Evolutionary conservation across 2,329 filamentous ascomycete genomes (phyloP).

Genomic region (Macrophomina pseudophaseolina): DNA sequence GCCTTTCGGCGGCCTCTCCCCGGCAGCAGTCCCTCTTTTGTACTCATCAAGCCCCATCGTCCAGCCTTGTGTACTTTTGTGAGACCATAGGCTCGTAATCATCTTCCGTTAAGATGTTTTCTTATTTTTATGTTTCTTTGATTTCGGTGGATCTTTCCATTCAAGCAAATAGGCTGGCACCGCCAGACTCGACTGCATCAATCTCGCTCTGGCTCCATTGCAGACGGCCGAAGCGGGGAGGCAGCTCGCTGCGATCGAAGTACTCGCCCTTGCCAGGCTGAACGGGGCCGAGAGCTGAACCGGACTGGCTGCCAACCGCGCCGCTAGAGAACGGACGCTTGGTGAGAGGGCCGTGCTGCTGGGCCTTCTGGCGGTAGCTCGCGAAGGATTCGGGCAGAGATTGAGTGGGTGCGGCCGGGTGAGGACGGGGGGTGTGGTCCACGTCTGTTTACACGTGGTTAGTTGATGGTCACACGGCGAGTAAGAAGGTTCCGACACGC

Average conservation of each 20-base stretch:
- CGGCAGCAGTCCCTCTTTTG: not conserved
- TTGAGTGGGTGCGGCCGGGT: slow-evolving; percentile 72
- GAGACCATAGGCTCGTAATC: not conserved
- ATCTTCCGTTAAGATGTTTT: slow-evolving; percentile 4
- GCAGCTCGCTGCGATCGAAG: slow-evolving; percentile 90
- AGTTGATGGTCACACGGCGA: slow-evolving; percentile 3
- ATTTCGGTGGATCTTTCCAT: slow-evolving; percentile 10
- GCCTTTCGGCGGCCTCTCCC: slow-evolving; percentile 13
- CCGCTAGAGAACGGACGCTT: slow-evolving; percentile 41
- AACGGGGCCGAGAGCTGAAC: slow-evolving; percentile 74
- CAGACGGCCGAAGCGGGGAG: slow-evolving; percentile 77
- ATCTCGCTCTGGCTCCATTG: slow-evolving; percentile 83
- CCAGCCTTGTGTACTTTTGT: slow-evolving; percentile 3
- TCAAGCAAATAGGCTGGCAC: slow-evolving; percentile 69
- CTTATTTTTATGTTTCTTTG: not conserved
- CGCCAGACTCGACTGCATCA: slow-evolving; percentile 92
- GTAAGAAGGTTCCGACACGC: slow-evolving; percentile 27
- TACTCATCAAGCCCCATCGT: slow-evolving; percentile 4
- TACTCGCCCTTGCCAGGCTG: slow-evolving; percentile 73
- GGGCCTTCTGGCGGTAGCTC: slow-evolving; percentile 76
- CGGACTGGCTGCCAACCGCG: slow-evolving; percentile 65
- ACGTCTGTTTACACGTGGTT: slow-evolving; percentile 57
- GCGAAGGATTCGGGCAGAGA: slow-evolving; percentile 73
- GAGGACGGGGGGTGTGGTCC: slow-evolving; percentile 74
- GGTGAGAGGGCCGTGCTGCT: slow-evolving; percentile 75